These are phyloP conservation scores for Asterophora parasitica DNA, from an alignment of 768 basidiomycete genomes.

Conservation along the genomic window DNA sequence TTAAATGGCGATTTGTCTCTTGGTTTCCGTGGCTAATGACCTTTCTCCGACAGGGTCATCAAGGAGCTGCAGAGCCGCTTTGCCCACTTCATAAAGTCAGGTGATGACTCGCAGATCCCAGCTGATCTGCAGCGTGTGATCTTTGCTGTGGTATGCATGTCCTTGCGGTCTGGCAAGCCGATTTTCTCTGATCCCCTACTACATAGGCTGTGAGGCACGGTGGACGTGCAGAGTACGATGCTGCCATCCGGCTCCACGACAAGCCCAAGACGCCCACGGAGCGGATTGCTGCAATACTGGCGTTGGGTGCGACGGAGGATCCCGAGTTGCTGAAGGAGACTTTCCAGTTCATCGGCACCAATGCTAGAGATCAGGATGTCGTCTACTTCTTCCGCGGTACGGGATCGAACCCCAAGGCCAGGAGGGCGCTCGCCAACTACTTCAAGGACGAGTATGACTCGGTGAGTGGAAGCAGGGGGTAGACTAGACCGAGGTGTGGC, in stretches of 20 bases:
- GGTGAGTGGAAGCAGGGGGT: constrained; percentile 36
- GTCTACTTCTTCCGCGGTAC: constrained; percentile 61
- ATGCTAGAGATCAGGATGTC: constrained; percentile 58
- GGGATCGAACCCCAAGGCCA: constrained; percentile 47
- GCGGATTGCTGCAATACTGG: constrained; percentile 66
- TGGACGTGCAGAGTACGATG: constrained; percentile 70
- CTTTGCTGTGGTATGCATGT: constrained; percentile 42
- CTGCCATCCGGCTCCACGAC: constrained; percentile 61
- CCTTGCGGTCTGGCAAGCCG: not conserved
- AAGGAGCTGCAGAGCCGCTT: constrained; percentile 71
- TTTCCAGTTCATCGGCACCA: constrained; percentile 51
- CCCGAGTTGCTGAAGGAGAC: constrained; percentile 54
- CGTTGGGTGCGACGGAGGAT: constrained; percentile 59
- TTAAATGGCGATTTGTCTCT: not conserved
- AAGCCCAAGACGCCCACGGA: constrained; percentile 72
- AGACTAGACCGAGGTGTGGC: not conserved
- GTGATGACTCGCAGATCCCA: constrained; percentile 75
- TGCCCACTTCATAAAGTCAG: constrained; percentile 59
- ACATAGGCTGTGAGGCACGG: constrained; percentile 68
- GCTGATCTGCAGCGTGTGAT: constrained; percentile 66
- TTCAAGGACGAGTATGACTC: constrained; percentile 66
- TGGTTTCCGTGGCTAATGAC: not conserved
- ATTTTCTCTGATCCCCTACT: constrained; percentile 3
- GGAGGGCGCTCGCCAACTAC: constrained; percentile 51
- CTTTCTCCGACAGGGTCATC: constrained; percentile 50